Evolutionary conservation across 257 asterid species (phyloP), one percentile per base, ranked within the genome.

Genomic region (Capsicum baccatum): DNA sequence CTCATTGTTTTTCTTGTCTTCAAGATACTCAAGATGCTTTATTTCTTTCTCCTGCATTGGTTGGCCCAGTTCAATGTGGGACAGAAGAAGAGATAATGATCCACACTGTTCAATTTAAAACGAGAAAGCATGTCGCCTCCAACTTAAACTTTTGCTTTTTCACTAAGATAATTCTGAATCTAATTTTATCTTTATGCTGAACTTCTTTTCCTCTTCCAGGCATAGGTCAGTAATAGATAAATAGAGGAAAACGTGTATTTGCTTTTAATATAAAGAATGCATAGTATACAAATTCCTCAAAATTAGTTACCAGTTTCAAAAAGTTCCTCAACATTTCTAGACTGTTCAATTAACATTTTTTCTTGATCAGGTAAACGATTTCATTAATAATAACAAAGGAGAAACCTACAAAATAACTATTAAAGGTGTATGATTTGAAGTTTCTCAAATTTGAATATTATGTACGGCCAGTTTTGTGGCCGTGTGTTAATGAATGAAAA

Each of bases 221-320:
- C 11, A 66, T 33, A 35, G 48, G 48, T 66, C 74, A 66, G 48
- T 66, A 33, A 66, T 12, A 21, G 13, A 6, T n/a, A 13, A 35
- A 66, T 35, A 13, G 48, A 33, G 19, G 74, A 39, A 13, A 66
- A 3, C 35, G 12, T 73, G 21, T 50, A 19, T 48, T 48, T 73
- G 80, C 60, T 73, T 71, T 73, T 73, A 73, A 21, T 73, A 19
- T 48, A 7, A 73, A 73, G 59, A 48, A 48, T 26, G 39, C 56
- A 73, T 71, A 71, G 55, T 73, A 73, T 73, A 39, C 12, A 73
- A 21, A 10, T 39, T 39, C 44, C 44, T 39, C 44, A 0, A 39
- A 3, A 39, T 39, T 39, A 39, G 44, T 39, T 39, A 39, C 3
- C 44, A 39, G 44, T 39, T 39, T 39, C 44, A 39, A 39, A 39